Evolutionary conservation across 805 yeast genomes (phyloP), one percentile per base, ranked within the genome.

Genomic region (Candida ponderosae): DNA sequence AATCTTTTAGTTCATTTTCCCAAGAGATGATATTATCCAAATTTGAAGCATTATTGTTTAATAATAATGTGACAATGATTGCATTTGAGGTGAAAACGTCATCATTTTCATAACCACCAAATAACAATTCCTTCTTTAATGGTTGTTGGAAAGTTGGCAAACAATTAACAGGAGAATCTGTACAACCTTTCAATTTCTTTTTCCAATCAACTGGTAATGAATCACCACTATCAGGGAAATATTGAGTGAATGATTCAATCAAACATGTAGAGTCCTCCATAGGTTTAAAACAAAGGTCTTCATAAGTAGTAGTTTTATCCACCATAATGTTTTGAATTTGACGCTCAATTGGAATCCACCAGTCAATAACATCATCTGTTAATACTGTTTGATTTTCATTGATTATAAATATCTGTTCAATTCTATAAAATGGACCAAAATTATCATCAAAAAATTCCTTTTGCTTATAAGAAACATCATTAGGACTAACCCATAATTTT

Each of bases 131-230:
- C 20, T 77, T 74, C 47, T 79, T 81, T 43, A 90, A 64, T 0
- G 97, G 97, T 55, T 88, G 97, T 51, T 86, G 95, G 59, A 89
- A 90, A 0, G 79, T 60, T 0, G 98, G 97, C 29, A 90, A 62
- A 54, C 98, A 90, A 44, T 75, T 80, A 2, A 90, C 97, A 0
- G 97, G 97, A 1, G 86, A 74, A 16, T 70, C 65, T 0, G 93
- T 70, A 54, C 98, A 90, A 4, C 59, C 53, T 37, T 65, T 50
- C 10, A 90, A 53, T 37, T 71, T 63, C 2, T 51, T 44, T 30
- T 65, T 53, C 95, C 95, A 90, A 18, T 62, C 62, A 1, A 47
- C 48, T 29, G 74, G 73, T 4, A 81, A 58, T 32, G 74, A 71
- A 1, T 93, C 94, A 24, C 70, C 70, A 21, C 9, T 6, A 21